These are phyloP conservation scores for Saturnispora dispora DNA, from an alignment of 805 yeast species.

Conservation along the genomic window DNA sequence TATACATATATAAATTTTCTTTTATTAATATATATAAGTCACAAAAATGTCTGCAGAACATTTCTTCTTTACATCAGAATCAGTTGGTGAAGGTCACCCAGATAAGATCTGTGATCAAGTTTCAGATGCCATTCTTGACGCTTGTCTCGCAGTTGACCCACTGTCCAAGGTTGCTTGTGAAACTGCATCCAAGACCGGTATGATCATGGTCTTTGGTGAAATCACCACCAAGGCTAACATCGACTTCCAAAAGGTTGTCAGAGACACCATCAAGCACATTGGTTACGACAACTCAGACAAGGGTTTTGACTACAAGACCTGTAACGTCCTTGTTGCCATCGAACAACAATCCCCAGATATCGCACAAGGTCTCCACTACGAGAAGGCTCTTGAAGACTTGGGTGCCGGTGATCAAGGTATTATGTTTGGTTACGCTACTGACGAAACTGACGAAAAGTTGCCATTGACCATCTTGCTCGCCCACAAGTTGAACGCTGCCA, in stretches of 20 bases:
- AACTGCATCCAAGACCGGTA: slow-evolving; percentile 98
- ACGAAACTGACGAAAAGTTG: slow-evolving; percentile 94
- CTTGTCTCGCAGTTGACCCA: slow-evolving; percentile 93
- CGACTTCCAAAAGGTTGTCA: slow-evolving; percentile 94
- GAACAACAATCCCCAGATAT: slow-evolving; percentile 99
- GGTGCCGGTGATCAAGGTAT: slow-evolving; percentile 99
- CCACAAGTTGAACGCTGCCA: slow-evolving; percentile 92
- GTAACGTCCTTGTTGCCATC: slow-evolving; percentile 97
- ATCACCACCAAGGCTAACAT: slow-evolving; percentile 93
- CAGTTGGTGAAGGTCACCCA: slow-evolving; percentile 93
- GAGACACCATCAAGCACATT: slow-evolving; percentile 97
- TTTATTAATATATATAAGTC: neutral
- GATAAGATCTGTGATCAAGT: slow-evolving; percentile 98
- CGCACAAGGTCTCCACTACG: slow-evolving; percentile 98
- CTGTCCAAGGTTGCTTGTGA: slow-evolving; percentile 98
- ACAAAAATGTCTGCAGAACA: slow-evolving; percentile 21
- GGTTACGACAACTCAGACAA: slow-evolving; percentile 94
- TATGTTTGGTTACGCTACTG: slow-evolving; percentile 99
- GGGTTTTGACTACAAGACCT: slow-evolving; percentile 98
- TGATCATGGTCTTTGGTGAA: slow-evolving; percentile 99
- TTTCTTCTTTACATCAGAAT: slow-evolving; percentile 49
- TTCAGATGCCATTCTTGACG: slow-evolving; percentile 95
- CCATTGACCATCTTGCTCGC: slow-evolving; percentile 92
- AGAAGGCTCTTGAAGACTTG: slow-evolving; percentile 87
- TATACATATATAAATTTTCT: neutral